Conservation (phyloP, 139 green algal species). For the Edaphochlamys debaryana region DNA sequence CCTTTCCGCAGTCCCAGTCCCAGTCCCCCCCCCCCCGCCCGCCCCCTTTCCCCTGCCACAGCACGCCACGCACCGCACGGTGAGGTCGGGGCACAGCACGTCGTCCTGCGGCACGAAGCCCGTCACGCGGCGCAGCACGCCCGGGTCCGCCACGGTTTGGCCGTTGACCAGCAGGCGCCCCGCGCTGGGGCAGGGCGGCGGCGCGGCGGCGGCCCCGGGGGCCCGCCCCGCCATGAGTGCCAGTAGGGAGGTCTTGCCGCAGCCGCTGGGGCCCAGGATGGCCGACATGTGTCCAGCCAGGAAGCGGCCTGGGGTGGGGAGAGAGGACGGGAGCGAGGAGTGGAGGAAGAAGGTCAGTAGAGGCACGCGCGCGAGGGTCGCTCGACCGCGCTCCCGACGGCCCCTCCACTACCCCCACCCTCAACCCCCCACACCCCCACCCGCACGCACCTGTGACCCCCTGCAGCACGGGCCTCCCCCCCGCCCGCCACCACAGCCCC, state of each 20-base stretch:
- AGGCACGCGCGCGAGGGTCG: no score
- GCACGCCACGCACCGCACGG: conserved; percentile 3
- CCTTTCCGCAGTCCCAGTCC: no score
- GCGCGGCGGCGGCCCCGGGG: no score
- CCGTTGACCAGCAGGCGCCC: conserved; percentile 41
- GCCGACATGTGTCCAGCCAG: conserved; percentile 29
- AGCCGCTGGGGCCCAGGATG: conserved; percentile 57
- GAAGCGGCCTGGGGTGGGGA: conserved; percentile 1
- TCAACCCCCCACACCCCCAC: no score
- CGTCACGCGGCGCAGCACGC: conserved; percentile 14
- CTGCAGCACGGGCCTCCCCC: not conserved
- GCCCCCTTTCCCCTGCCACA: not conserved
- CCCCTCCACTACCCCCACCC: no score
- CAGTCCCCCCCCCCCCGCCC: not conserved
- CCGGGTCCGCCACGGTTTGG: not conserved
- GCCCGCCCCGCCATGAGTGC: conserved; percentile 32
- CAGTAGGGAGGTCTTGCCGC: conserved; percentile 61
- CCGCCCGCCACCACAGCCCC: not conserved
- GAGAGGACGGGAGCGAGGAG: not conserved
- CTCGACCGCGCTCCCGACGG: no score
- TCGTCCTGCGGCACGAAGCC: conserved; percentile 85
- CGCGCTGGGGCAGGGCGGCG: conserved; percentile 5
- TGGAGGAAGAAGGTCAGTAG: not conserved
- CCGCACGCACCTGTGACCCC: not conserved
- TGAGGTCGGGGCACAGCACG: conserved; percentile 12